These are phyloP conservation scores for Phaffia rhodozyma DNA, from an alignment of 1,284 basidiomycete genomes.

Conservation along the genomic window DNA sequence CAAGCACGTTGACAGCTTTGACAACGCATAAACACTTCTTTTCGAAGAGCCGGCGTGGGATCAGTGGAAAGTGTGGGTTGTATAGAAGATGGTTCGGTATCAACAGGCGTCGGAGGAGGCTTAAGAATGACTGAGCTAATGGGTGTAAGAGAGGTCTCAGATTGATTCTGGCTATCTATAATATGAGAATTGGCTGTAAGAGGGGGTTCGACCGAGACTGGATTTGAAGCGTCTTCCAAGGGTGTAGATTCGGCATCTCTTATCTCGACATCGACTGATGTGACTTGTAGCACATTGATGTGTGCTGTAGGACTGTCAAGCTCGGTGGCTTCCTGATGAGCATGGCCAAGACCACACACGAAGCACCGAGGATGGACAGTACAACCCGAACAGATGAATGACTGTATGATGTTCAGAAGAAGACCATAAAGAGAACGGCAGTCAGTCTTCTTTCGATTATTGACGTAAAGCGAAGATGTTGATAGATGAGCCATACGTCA, in stretches of 20 bases:
- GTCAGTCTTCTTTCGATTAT: too few species aligned
- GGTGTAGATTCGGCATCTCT: neutral
- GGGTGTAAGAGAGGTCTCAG: neutral
- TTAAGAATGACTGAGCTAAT: neutral
- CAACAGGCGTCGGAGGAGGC: too few species aligned
- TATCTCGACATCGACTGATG: neutral
- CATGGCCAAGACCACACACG: neutral
- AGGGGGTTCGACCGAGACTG: too few species aligned
- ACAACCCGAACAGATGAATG: slow-evolving; percentile 6
- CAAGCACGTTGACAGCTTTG: slow-evolving; percentile 8
- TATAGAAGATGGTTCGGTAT: too few species aligned
- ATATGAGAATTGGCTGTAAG: too few species aligned
- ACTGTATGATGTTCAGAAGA: neutral
- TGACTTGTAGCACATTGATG: neutral
- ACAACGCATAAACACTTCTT: slow-evolving; percentile 10
- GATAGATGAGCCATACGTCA: neutral
- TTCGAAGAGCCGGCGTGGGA: too few species aligned
- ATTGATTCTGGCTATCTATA: neutral
- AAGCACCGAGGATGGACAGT: slow-evolving; percentile 2
- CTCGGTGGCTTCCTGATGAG: neutral
- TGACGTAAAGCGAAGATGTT: neutral
- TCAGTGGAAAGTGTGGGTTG: too few species aligned
- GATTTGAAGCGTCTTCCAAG: neutral
- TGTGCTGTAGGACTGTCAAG: neutral
- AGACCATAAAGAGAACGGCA: neutral